Percentiles rank a stretch among this genome's conserved stretches.
Evolutionary conservation across 148 eudicot genomes (phyloP).

Genomic region (Spergularia marina): DNA sequence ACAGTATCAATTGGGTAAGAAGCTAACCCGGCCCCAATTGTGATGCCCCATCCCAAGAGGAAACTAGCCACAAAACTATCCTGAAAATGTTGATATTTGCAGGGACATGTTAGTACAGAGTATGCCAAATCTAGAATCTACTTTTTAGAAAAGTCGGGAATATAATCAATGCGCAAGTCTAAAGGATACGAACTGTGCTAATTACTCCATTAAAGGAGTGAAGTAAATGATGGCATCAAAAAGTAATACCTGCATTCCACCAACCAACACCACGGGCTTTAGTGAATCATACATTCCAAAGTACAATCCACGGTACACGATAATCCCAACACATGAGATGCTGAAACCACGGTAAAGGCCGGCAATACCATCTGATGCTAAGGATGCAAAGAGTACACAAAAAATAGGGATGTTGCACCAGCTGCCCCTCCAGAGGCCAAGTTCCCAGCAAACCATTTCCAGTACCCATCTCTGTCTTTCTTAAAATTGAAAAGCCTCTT

Average conservation of each 20-base stretch:
- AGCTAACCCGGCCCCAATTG: conserved; percentile 63
- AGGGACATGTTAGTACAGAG: neutral
- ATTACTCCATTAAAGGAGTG: neutral
- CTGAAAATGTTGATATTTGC: conserved; percentile 32
- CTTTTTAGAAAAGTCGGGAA: neutral
- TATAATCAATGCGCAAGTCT: neutral
- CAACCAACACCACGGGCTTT: conserved; percentile 58
- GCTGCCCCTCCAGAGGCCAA: conserved; percentile 79
- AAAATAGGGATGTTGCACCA: conserved; percentile 66
- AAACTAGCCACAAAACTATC: conserved; percentile 75
- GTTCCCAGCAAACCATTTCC: conserved; percentile 81
- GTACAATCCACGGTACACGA: conserved; percentile 66
- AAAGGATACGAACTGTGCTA: neutral
- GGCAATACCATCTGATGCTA: conserved; percentile 58
- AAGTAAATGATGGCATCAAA: neutral
- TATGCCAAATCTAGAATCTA: neutral
- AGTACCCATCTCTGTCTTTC: conserved; percentile 76
- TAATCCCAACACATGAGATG: conserved; percentile 69
- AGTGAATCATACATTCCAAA: conserved; percentile 74
- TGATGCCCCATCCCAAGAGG: conserved; percentile 64
- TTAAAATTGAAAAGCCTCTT: conserved; percentile 67
- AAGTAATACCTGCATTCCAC: conserved; percentile 47
- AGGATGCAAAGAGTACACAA: conserved; percentile 67
- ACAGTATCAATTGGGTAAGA: conserved; percentile 65
- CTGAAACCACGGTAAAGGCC: conserved; percentile 76